phyloP scores from a whole-genome alignment of 306 rosid species.

The Macrotyloma uniflorum region DNA sequence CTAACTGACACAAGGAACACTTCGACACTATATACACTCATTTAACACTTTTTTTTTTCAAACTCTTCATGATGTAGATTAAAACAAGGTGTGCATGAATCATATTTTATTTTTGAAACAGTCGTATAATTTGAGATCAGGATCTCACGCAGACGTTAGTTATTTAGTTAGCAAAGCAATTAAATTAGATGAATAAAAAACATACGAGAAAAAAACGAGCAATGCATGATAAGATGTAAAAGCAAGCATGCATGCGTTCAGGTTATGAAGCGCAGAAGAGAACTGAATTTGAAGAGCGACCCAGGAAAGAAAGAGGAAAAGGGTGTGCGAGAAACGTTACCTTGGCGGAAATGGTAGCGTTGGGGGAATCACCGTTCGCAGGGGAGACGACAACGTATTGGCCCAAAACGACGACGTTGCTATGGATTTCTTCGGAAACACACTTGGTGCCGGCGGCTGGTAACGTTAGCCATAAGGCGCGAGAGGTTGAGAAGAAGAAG shows the following conservation, averaged over 20 bases:
- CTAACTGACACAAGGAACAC: too few species aligned
- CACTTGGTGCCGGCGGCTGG: conserved; percentile 72
- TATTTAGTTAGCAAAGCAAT: too few species aligned
- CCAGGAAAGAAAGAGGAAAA: not conserved
- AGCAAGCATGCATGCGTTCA: not conserved
- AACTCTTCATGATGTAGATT: not conserved
- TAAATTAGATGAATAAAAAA: too few species aligned
- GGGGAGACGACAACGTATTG: conserved; percentile 60
- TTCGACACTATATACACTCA: too few species aligned
- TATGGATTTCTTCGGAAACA: conserved; percentile 88
- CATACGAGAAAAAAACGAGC: too few species aligned
- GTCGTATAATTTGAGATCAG: not conserved
- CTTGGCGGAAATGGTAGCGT: conserved; percentile 69
- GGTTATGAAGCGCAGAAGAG: too few species aligned
- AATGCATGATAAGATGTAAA: not conserved
- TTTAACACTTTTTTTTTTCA: too few species aligned
- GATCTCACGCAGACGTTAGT: not conserved
- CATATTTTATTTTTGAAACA: not conserved
- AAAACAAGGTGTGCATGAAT: not conserved
- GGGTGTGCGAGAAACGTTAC: conserved; percentile 39
- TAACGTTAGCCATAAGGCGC: conserved; percentile 60
- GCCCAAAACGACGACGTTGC: conserved; percentile 82
- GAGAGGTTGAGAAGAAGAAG: conserved; percentile 32
- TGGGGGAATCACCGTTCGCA: conserved; percentile 23
- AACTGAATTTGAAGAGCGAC: not conserved